Evolutionary conservation across 2,329 filamentous ascomycete species (phyloP).

Genomic region (Trichoderma harzianum): DNA sequence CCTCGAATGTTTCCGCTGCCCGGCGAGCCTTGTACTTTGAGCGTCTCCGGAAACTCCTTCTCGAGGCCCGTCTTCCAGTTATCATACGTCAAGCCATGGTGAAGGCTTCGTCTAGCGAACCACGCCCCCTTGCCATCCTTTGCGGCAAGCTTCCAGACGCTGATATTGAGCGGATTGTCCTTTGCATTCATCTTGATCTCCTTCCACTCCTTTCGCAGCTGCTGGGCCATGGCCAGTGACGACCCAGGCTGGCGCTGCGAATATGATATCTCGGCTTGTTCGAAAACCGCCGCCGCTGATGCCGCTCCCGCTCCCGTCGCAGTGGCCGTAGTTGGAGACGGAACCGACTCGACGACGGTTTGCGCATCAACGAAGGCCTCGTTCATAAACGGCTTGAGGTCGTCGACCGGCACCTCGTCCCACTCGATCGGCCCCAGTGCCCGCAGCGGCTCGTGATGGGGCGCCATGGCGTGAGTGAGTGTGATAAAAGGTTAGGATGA

Average conservation of each 20-base stretch:
- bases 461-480: constrained; percentile 19
- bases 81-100: constrained; percentile 72
- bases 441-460: constrained; percentile 57
- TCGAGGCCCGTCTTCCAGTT: constrained; percentile 75
- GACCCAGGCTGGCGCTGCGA: constrained; percentile 41
- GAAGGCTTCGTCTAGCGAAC: constrained; percentile 83
- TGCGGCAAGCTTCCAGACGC: constrained; percentile 73
- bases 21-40: constrained; percentile 66
- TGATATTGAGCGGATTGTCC: constrained; percentile 73
- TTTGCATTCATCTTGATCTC: constrained; percentile 68
- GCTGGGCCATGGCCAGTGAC: constrained; percentile 45
- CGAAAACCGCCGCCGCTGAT: constrained; percentile 51
- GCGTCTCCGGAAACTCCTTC: constrained; percentile 74
- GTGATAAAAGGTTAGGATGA: not conserved
- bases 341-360: constrained; percentile 73
- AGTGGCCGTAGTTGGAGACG: constrained; percentile 41
- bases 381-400: constrained; percentile 52
- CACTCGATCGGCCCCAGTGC: constrained; percentile 55
- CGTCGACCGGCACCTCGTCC: constrained; percentile 43
- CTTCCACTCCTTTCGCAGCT: constrained; percentile 83
- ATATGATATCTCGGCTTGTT: constrained; percentile 50
- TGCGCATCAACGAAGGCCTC: constrained; percentile 65
- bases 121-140: constrained; percentile 83
- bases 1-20: constrained; percentile 76
- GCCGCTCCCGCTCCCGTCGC: constrained; percentile 41